Evolutionary conservation across 306 rosid species (phyloP).

Genomic region (Hylodesmum podocarpum): DNA sequence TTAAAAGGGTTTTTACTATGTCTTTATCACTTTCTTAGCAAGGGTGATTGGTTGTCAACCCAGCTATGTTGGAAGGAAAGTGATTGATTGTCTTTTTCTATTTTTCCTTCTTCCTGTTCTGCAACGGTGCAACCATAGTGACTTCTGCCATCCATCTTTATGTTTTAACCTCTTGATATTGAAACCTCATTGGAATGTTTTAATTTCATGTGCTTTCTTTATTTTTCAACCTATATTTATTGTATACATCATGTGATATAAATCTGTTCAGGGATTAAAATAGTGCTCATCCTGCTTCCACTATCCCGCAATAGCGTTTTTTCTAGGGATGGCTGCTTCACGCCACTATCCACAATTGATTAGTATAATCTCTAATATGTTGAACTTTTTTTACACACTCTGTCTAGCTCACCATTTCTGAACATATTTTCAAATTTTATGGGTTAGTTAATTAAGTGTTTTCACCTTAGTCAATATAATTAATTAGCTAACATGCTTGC

Average conservation of each 20-base stretch:
- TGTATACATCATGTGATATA: too few species aligned
- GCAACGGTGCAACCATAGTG: background rate
- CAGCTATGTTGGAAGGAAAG: background rate
- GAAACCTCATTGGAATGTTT: too few species aligned
- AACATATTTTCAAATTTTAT: background rate
- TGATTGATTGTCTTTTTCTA: background rate
- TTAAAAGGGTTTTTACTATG: background rate
- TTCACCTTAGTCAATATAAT: background rate
- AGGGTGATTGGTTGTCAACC: background rate
- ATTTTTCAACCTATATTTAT: too few species aligned
- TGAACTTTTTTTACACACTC: background rate
- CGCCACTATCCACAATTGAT: too few species aligned
- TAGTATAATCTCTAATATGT: background rate
- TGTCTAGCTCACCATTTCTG: background rate
- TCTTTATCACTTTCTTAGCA: background rate
- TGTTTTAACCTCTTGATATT: too few species aligned
- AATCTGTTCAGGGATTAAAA: too few species aligned
- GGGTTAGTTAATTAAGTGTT: background rate
- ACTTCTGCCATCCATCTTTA: too few species aligned
- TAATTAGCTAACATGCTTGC: background rate
- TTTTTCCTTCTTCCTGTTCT: too few species aligned
- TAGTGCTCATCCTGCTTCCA: background rate
- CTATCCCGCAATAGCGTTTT: too few species aligned
- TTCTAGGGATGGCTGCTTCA: background rate
- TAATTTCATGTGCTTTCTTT: too few species aligned